phyloP scores from a whole-genome alignment of 1,139 yeast species.

The Zhuliangozyma blackwelliae region DNA sequence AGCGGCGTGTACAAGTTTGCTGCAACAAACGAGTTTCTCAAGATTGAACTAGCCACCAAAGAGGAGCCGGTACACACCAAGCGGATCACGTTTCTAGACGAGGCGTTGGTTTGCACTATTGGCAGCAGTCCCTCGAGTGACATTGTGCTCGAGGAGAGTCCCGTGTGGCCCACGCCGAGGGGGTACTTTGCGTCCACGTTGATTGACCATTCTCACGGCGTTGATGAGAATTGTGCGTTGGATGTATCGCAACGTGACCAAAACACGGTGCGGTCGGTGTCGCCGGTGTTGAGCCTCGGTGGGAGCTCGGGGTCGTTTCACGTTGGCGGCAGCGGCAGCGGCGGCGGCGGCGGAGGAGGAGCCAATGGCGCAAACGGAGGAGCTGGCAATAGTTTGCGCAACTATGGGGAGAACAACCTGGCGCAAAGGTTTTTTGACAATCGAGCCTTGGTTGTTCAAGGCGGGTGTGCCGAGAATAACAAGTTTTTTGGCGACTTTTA shows the following conservation, averaged over 20 bases:
- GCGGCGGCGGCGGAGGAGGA: conserved; percentile 1
- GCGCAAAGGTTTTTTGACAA: conserved; percentile 22
- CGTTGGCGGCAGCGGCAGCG: conserved; percentile 1
- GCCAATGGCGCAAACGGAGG: neutral
- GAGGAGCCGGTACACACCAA: conserved; percentile 7
- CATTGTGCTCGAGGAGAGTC: conserved; percentile 5
- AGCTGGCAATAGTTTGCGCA: conserved; percentile 1
- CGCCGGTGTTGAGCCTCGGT: conserved; percentile 3
- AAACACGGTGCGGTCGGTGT: neutral
- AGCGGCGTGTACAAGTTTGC: conserved; percentile 21
- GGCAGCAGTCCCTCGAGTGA: conserved; percentile 9
- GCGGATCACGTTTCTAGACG: conserved; percentile 15
- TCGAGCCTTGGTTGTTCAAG: conserved; percentile 36
- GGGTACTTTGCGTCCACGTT: conserved; percentile 39
- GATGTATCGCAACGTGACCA: conserved; percentile 5
- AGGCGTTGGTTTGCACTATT: conserved; percentile 18
- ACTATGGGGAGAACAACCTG: conserved; percentile 5
- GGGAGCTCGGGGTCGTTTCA: conserved; percentile 17
- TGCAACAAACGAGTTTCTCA: conserved; percentile 34
- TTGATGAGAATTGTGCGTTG: conserved; percentile 19
- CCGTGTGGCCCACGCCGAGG: conserved; percentile 34
- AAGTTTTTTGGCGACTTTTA: conserved; percentile 32
- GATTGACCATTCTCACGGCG: conserved; percentile 17
- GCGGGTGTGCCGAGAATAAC: conserved; percentile 34
- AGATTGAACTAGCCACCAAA: conserved; percentile 27